Evolutionary conservation across 2,329 filamentous ascomycete species (phyloP).

Genomic region (Metarhizium anisopliae): DNA sequence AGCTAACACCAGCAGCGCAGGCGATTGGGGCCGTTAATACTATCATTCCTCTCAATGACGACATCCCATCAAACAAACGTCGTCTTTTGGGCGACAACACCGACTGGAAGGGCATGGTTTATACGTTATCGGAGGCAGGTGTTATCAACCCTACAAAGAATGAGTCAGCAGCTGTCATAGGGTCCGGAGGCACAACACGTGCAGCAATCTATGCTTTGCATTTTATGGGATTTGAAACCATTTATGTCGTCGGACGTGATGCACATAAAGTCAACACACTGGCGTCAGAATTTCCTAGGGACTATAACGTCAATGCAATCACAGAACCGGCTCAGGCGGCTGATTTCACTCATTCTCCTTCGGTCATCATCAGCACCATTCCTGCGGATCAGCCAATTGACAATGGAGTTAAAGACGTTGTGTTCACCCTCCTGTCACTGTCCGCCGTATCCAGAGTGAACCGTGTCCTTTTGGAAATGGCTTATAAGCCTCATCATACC

Average conservation of each 20-base stretch:
- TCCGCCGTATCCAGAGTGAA: conserved; percentile 22
- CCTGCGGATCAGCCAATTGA: conserved; percentile 84
- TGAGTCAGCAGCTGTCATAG: conserved; percentile 67
- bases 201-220: conserved; percentile 86
- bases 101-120: conserved; percentile 88
- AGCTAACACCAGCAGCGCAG: conserved; percentile 67
- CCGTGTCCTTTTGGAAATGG: conserved; percentile 81
- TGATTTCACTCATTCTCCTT: conserved; percentile 37
- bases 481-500: conserved; percentile 82
- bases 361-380: conserved; percentile 80
- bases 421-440: conserved; percentile 44
- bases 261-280: conserved; percentile 58
- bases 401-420: conserved; percentile 52
- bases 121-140: conserved; percentile 63
- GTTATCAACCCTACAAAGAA: conserved; percentile 30
- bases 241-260: conserved; percentile 80
- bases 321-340: conserved; percentile 37
- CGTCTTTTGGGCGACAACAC: conserved; percentile 82
- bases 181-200: conserved; percentile 83
- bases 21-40: conserved; percentile 93
- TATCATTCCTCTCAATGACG: conserved; percentile 52
- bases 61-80: conserved; percentile 28
- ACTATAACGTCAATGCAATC: conserved; percentile 63
- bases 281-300: conserved; percentile 60
- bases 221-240: conserved; percentile 71